These are phyloP conservation scores for Sugiyamaella xylanicola DNA, from an alignment of 1,139 yeast species.

Conservation along the genomic window DNA sequence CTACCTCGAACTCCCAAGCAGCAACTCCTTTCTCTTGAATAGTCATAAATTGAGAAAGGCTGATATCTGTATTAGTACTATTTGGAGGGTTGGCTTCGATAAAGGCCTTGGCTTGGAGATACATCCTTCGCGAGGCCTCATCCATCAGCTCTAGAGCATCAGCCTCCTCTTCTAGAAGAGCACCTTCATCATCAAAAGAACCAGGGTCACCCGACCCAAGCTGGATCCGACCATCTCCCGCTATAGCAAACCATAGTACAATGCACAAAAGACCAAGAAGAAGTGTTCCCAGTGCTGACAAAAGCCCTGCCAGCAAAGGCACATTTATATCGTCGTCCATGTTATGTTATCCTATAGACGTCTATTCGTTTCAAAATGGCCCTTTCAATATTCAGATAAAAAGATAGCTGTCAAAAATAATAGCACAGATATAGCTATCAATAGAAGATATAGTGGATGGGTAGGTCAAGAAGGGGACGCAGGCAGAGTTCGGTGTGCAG, in stretches of 20 bases:
- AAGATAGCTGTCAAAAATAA: background rate
- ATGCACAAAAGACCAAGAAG: conserved; percentile 40
- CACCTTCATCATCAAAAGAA: conserved; percentile 64
- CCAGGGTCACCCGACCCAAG: conserved; percentile 53
- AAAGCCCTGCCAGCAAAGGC: conserved; percentile 42
- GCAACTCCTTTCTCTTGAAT: conserved; percentile 91
- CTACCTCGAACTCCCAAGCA: conserved; percentile 91
- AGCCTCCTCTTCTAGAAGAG: conserved; percentile 63
- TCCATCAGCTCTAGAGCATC: conserved; percentile 70
- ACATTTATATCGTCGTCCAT: conserved; percentile 32
- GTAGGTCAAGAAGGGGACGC: too few relatives aligned
- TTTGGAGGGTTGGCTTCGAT: conserved; percentile 51
- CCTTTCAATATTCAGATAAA: background rate
- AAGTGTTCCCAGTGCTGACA: conserved; percentile 44
- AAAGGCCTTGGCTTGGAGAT: conserved; percentile 60
- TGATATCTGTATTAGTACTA: conserved; percentile 45
- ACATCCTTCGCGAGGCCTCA: conserved; percentile 47
- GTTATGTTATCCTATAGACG: too few relatives aligned
- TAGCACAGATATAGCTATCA: too few relatives aligned
- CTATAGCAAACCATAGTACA: conserved; percentile 41
- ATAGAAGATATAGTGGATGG: too few relatives aligned
- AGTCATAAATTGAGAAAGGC: conserved; percentile 51
- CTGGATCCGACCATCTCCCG: conserved; percentile 42
- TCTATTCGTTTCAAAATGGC: background rate
- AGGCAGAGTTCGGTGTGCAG: background rate